Base-by-base conservation (phyloP, 306 rosid species). In the Citrullus amarus region DNA sequence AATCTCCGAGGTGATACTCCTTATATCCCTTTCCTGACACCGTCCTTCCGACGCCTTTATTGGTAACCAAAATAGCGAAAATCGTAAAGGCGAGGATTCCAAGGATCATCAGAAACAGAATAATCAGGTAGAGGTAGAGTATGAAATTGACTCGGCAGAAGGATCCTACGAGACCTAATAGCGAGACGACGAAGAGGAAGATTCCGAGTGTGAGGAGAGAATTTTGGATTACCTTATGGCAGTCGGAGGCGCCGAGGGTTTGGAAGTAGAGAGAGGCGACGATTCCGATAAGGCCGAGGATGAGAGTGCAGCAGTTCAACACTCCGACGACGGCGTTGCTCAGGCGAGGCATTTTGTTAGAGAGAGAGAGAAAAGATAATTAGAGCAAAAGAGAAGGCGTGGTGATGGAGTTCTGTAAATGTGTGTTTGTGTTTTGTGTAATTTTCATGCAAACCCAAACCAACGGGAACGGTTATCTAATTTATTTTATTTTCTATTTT, bases 311-410 rank as follows among this genome's bases (percentile, higher is more conserved):
- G 2, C 75, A 39, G 88, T 92, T 92, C 14, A 94, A 90, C 14
- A 84, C 63, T 3, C 90, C 90, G 2, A 94, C 84, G 11, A 86
- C 67, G 58, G 86, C 80, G 85, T 94, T 92, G 88, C 93, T 89
- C 62, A 87, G 39, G 39, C 91, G 94, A 75, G 78, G 44, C 96
- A 89, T 90, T 48, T 34, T 55, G 25, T 10, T 9, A 0, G 43
- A 20, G 34, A 44, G 6, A 70, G 6, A 70, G 38, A 43, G 5
- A 8, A 38, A 5, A 5, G 54, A 22, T 1, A 9, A 41, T n/a
- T 12, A 17, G 25, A 17, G 72, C 50, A 55, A 22, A 43, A 41
- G 41, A 14, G 57, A 46, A 50, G 34, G 20, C 56, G 38, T 10
- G 0, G 76, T 8, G 57, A 6, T 25, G 76, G 12, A 18, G 43